Evolutionary conservation across 2,329 filamentous ascomycete species (phyloP), one percentile per base, ranked within the genome.

Genomic region (Scedosporium minutisporum): DNA sequence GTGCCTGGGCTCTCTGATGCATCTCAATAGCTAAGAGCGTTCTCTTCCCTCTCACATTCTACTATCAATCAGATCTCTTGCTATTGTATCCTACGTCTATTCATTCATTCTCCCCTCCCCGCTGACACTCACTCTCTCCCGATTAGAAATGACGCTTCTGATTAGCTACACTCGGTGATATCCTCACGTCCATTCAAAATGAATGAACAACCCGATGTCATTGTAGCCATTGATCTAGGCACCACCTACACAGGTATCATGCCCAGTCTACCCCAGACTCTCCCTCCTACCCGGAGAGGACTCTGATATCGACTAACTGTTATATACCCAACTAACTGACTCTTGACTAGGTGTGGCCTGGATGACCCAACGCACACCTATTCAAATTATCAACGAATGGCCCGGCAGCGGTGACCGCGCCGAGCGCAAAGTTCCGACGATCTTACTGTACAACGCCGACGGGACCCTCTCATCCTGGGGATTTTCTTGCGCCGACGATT

Each of bases 371-470:
- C 71, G 71, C 53, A 75, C 69, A 10, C 76, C 77, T 2, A 75
- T 79, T 57, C 77, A 80, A 60, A 70, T 78, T 41, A 74, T 80
- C 66, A 75, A 80, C 68, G 78, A 82, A 71, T 84, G 81, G 81
- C 82, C 81, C 0, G 81, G 81, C 3, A 77, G 77, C 53, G 77
- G 77, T 10, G 78, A 80, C 62, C 77, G 76, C 63, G 79, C 79
- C 59, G 81, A 84, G 65, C 80, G 82, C 65, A 84, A 84, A 66
- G 80, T 83, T 0, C 80, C 81, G 1, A 82, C 81, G 0, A 75
- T 77, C 3, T 69, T 83, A 3, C 71, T 82, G 16, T 83, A 83
- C 66, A 77, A 78, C 41, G 63, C 69, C 4, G 71, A 76, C 63
- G 69, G 69, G 3, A 71, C 65, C 9, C 70, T 82, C 5, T 78